Conservation (phyloP, 202 grass and related monocot genomes). For the Digitaria exilis region DNA sequence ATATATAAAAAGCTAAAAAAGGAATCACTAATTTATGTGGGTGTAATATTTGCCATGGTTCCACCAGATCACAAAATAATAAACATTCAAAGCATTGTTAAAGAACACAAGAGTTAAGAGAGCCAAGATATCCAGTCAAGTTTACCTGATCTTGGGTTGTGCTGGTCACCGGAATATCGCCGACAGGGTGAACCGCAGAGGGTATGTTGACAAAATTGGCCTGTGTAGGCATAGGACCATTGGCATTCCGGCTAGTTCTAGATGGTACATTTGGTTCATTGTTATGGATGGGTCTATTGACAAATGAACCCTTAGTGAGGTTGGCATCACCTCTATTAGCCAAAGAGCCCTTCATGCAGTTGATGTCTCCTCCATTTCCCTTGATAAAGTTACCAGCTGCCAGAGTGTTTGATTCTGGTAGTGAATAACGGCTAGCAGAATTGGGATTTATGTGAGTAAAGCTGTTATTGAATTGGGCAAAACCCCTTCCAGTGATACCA, state of each 20-base stretch:
- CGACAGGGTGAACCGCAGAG: conserved; percentile 55
- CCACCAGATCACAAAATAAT: background rate
- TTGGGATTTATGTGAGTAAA: conserved; percentile 29
- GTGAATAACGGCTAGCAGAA: conserved; percentile 24
- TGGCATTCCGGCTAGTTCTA: conserved; percentile 46
- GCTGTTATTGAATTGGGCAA: conserved; percentile 35
- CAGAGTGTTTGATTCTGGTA: conserved; percentile 26
- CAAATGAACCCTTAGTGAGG: conserved; percentile 38
- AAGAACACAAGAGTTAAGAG: conserved; percentile 1
- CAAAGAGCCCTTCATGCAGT: conserved; percentile 38
- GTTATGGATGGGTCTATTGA: conserved; percentile 32
- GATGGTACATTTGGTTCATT: conserved; percentile 40
- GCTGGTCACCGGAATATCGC: conserved; percentile 49
- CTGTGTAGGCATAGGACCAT: conserved; percentile 46
- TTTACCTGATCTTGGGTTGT: conserved; percentile 87
- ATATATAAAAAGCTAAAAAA: background rate
- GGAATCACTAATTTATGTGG: conserved; percentile 16
- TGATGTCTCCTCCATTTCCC: conserved; percentile 43
- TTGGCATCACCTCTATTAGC: conserved; percentile 47
- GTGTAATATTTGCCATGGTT: background rate
- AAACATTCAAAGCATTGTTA: background rate
- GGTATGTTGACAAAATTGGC: conserved; percentile 49
- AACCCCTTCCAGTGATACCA: conserved; percentile 29
- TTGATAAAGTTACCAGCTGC: conserved; percentile 23
- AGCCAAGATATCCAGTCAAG: conserved; percentile 8